Conservation (phyloP, 192 early-diverging fungal genomes). For the Coemansia sp. region DNA sequence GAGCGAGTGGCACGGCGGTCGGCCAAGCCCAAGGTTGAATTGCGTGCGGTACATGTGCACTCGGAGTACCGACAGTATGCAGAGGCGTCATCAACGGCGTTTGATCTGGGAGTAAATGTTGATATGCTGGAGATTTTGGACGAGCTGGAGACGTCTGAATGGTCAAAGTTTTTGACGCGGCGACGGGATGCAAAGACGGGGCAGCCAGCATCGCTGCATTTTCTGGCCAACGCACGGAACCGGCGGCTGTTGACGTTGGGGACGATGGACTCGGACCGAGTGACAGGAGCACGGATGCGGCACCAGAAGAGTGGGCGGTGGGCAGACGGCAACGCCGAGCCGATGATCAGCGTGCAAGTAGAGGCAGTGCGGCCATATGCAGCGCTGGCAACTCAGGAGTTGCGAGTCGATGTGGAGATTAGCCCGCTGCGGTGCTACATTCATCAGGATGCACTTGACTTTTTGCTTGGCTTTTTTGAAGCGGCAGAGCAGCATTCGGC, state of each 20-base stretch:
- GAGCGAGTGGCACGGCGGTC: constrained; percentile 27
- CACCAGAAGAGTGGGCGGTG: constrained; percentile 41
- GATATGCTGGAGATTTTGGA: constrained; percentile 52
- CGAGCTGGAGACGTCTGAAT: constrained; percentile 52
- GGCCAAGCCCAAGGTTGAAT: constrained; percentile 42
- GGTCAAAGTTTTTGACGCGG: constrained; percentile 55
- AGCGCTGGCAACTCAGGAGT: constrained; percentile 36
- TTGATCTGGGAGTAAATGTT: constrained; percentile 38
- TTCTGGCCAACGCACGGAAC: constrained; percentile 44
- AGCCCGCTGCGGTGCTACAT: constrained; percentile 85
- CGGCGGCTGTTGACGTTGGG: constrained; percentile 47
- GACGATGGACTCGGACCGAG: constrained; percentile 44
- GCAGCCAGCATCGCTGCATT: constrained; percentile 42
- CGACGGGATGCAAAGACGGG: constrained; percentile 48
- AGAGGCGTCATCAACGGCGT: constrained; percentile 35
- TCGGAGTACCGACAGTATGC: constrained; percentile 46
- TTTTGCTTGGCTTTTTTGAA: constrained; percentile 78
- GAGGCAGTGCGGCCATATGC: constrained; percentile 54
- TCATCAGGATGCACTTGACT: constrained; percentile 90
- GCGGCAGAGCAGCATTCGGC: constrained; percentile 19
- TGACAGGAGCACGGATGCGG: constrained; percentile 36
- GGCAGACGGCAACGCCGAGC: constrained; percentile 41
- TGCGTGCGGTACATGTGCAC: constrained; percentile 47
- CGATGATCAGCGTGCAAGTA: constrained; percentile 39
- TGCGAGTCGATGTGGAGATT: constrained; percentile 60